These are phyloP conservation scores for Fraxinus greggii DNA, from an alignment of 305 asterid genomes.

Conservation along the genomic window DNA sequence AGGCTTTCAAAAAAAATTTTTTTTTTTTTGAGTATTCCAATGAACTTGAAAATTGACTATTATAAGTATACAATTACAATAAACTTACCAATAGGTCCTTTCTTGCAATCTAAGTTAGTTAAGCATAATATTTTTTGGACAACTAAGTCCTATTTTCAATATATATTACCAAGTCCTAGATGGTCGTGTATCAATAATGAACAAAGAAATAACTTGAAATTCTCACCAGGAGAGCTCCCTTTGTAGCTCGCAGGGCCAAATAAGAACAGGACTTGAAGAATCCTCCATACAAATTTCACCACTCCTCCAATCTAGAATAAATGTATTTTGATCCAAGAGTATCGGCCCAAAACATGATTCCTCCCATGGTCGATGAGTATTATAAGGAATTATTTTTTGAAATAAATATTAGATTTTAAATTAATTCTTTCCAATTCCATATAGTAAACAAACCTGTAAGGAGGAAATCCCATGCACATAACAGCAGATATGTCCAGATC, in stretches of 20 bases:
- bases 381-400: background rate
- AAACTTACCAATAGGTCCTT: background rate
- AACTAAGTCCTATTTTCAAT: background rate
- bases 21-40: background rate
- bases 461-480: constrained; percentile 99
- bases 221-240: no score
- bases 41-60: background rate
- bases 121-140: background rate
- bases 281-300: constrained; percentile 69
- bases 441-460: constrained; percentile 61
- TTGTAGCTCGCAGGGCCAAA: no score
- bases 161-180: background rate
- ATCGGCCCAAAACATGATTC: constrained; percentile 90
- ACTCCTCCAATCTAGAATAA: constrained; percentile 69
- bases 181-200: no score
- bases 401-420: background rate
- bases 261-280: no score
- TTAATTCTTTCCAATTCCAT: background rate
- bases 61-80: background rate
- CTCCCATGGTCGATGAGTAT: constrained; percentile 56
- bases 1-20: background rate
- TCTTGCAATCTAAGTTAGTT: background rate
- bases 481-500: constrained; percentile 88
- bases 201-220: no score
- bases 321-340: constrained; percentile 80